phyloP scores from a whole-genome alignment of 768 basidiomycete species.

The Mrakia gelida region DNA sequence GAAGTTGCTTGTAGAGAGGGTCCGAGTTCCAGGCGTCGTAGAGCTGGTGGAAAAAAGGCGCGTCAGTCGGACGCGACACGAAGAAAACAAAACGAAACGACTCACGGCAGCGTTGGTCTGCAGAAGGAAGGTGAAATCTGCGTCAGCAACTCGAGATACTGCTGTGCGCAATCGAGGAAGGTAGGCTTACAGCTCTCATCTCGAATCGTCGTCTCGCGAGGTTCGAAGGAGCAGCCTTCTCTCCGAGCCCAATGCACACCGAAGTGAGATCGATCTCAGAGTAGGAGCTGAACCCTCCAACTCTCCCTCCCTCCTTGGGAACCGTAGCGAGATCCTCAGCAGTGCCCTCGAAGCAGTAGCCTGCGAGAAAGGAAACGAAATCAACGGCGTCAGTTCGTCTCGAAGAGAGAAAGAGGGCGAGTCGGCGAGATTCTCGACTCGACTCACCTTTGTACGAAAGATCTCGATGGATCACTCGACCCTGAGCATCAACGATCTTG shows the following conservation, averaged over 20 bases:
- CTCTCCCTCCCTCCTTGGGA: neutral
- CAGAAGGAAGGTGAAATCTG: too few species aligned
- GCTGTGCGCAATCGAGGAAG: too few species aligned
- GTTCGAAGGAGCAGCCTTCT: slow-evolving; percentile 26
- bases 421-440: neutral
- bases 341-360: slow-evolving; percentile 2
- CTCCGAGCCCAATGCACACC: slow-evolving; percentile 21
- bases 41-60: neutral
- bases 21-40: slow-evolving; percentile 10
- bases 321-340: neutral
- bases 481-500: slow-evolving; percentile 17
- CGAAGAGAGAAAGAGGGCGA: neutral
- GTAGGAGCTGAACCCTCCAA: slow-evolving; percentile 12
- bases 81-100: neutral
- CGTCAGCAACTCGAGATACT: too few species aligned
- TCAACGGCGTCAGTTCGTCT: neutral
- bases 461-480: slow-evolving; percentile 21
- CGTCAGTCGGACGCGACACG: neutral
- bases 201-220: slow-evolving; percentile 6
- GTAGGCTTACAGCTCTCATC: neutral
- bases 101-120: slow-evolving; percentile 15
- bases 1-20: slow-evolving; percentile 43
- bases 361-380: neutral
- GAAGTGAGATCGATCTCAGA: neutral
- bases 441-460: slow-evolving; percentile 5